Base-by-base conservation (phyloP, 2,329 filamentous ascomycete genomes). In the Pleurostoma richardsiae region DNA sequence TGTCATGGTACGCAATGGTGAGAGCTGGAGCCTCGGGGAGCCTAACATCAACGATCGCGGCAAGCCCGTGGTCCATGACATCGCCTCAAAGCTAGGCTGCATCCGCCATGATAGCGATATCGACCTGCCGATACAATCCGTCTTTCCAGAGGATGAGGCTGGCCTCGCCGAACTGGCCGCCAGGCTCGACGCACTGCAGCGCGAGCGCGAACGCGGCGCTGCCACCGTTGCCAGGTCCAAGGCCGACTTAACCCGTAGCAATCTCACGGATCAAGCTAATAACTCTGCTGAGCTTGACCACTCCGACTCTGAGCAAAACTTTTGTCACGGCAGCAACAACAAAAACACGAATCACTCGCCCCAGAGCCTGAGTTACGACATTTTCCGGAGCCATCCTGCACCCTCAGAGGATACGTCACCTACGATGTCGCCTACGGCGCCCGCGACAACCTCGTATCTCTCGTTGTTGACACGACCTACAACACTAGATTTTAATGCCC, bases 31-130 rank as follows among this genome's bases (percentile, higher is more conserved):
- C 10, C 67, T 83, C n/a, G 79, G 76, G n/a, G 79, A 83, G 56
- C 80, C 80, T 4, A 79, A 82, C 51, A 65, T 83, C 54, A 85
- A 85, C 59, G 79, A 82, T 51, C 71, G 77, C 44, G 79, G 79
- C 31, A 76, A 81, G 55, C 80, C 81, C 3, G 74, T 84, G 29
- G 80, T 85, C 46, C 81, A 85, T 65, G 77, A 83, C 59, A 84
- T 85, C 49, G 80, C 80, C 31, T 74, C 77, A 52, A 82, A 77
- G 63, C 76, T 85, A 29, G 80, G 80, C 42, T 83, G 80, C 67
- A 81, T 84, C 56, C 74, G 80, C 46, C 78, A 77, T 19, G 81
- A 82, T 55, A 77, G 73, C 58, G 81, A 84, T 55, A 72, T 79
- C 60, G 72, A 83, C 60, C 66, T 81, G 43, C 78, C 78, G 26